These are phyloP conservation scores for Gossypium turneri DNA, from an alignment of 345 rosid genomes.

Conservation along the genomic window DNA sequence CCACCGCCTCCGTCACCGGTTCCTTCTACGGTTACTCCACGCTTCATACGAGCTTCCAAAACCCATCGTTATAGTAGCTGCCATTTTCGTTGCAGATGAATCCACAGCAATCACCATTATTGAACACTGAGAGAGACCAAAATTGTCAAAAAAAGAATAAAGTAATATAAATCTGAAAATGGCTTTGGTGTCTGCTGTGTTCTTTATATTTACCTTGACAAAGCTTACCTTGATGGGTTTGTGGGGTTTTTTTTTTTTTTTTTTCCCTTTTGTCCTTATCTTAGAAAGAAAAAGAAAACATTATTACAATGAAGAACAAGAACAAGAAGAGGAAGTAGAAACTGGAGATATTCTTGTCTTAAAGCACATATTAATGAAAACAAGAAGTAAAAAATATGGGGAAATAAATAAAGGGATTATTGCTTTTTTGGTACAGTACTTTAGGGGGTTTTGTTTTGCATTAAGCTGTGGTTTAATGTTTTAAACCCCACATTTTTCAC, in stretches of 20 bases:
- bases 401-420: background rate
- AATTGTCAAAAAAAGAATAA: no score
- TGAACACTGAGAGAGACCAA: no score
- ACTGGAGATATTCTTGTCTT: background rate
- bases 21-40: background rate
- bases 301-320: background rate
- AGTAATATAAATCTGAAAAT: no score
- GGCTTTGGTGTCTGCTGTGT: no score
- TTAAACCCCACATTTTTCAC: background rate
- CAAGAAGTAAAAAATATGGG: background rate
- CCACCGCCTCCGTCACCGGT: conserved; percentile 6
- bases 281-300: background rate
- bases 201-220: background rate
- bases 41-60: background rate
- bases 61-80: no score
- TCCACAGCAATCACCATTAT: no score
- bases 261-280: background rate
- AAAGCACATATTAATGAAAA: conserved; percentile 14
- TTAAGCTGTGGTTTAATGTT: background rate
- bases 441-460: conserved; percentile 9
- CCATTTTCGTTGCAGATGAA: no score
- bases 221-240: background rate
- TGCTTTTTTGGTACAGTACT: conserved; percentile 9
- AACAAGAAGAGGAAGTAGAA: background rate
- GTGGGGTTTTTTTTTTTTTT: no score